phyloP scores from a whole-genome alignment of 2,329 filamentous ascomycete genomes.

The Colletotrichum navitas region DNA sequence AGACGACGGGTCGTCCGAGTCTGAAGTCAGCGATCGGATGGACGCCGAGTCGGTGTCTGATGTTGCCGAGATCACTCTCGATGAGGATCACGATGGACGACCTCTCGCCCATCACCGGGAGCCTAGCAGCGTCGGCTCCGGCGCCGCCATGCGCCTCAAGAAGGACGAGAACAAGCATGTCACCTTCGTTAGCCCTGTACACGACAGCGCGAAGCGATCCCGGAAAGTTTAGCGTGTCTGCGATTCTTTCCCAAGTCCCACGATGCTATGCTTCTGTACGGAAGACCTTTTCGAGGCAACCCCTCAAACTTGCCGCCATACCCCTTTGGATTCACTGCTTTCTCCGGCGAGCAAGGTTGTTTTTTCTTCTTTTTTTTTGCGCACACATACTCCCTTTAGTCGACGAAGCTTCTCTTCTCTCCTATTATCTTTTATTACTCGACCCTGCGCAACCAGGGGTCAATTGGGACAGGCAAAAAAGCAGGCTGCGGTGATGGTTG shows the following conservation, averaged over 20 bases:
- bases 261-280: constrained; percentile 12
- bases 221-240: constrained; percentile 39
- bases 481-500: constrained; percentile 36
- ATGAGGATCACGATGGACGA: constrained; percentile 66
- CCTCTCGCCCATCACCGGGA: constrained; percentile 59
- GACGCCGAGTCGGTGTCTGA: constrained; percentile 72
- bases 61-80: constrained; percentile 72
- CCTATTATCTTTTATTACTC: constrained; percentile 25
- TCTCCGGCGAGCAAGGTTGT: constrained; percentile 40
- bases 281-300: constrained; percentile 20
- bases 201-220: constrained; percentile 52
- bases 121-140: constrained; percentile 49
- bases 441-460: constrained; percentile 37
- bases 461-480: constrained; percentile 34
- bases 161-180: constrained; percentile 69
- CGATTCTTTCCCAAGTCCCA: constrained; percentile 3
- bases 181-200: constrained; percentile 66
- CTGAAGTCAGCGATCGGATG: constrained; percentile 67
- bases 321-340: constrained; percentile 41
- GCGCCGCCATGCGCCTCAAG: constrained; percentile 61
- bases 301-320: constrained; percentile 26
- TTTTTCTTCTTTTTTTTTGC: constrained; percentile 27
- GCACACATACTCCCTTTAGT: constrained; percentile 42
- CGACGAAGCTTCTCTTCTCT: constrained; percentile 35
- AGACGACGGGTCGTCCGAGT: constrained; percentile 71